Evolutionary conservation across 768 basidiomycete genomes (phyloP), one percentile per base, ranked within the genome.

Genomic region (Xerocomus brunneocitrinus): DNA sequence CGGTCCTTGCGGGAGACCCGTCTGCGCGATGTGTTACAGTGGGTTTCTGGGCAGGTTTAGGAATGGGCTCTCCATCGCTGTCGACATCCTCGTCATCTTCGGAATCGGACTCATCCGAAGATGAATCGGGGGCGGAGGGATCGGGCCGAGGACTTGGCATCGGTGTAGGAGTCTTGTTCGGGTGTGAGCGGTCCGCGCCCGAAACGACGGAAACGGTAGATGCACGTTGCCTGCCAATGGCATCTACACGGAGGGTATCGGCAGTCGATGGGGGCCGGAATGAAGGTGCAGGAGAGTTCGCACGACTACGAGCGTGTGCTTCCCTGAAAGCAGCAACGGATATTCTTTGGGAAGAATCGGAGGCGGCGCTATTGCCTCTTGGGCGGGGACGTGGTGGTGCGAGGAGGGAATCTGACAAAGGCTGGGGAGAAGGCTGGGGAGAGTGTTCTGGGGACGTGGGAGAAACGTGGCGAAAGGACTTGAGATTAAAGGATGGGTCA

Each of bases 311-410:
- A 4, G 87, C 84, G 52, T 88, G 85, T 19, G 80, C 86, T 72
- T 90, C 88, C 50, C 85, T 80, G 64, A 91, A 91, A 3, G 89
- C 89, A 3, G 87, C 89, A 31, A 91, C 84, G 8, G 86, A 86
- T 25, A 91, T 90, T 49, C 87, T 79, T 57, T 88, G 87, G 2
- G 83, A 83, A 5, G 81, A 74, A 38, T 87, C 84, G 3, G 85
- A 85, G 16, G 79, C 77, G 55, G 75, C 60, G 66, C 85, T 85
- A 41, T 74, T 71, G 22, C 76, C 80, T 59, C 87, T 78, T 14
- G 82, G 79, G 2, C 84, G 79, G 19, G 78, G 64, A 7, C 62
- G 62, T 5, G 65, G 72, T 10, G 74, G 69, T 4, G 80, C 74
- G 1, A 72, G 68, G n/a, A 64, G 55, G 0, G 53, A 34, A 19